Percentiles rank a stretch among this genome's conserved stretches.
Evolutionary conservation across 2,329 filamentous ascomycete genomes (phyloP).

Genomic region (Penicillium sp.): DNA sequence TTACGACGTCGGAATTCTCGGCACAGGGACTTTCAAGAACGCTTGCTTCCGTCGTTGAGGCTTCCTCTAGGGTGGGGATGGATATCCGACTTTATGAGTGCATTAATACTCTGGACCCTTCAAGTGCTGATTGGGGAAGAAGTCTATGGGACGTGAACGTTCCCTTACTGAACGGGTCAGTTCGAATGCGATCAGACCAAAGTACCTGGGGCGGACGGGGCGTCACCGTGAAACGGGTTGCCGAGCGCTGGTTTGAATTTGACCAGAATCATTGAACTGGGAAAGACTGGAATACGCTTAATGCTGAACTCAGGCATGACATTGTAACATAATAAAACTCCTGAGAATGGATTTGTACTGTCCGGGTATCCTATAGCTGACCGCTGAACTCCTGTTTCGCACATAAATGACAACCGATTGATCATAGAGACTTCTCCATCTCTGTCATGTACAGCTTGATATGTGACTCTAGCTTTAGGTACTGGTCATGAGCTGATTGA

Average conservation of each 20-base stretch:
- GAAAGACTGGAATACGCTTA: conserved; percentile 8
- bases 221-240: conserved; percentile 56
- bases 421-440: conserved; percentile 83
- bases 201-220: conserved; percentile 58
- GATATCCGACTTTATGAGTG: conserved; percentile 45
- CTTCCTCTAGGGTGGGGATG: conserved; percentile 29
- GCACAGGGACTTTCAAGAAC: conserved; percentile 49
- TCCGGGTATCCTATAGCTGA: conserved; percentile 42
- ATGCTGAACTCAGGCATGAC: conserved; percentile 7
- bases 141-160: conserved; percentile 52
- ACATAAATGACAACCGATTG: conserved; percentile 27
- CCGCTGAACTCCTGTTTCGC: conserved; percentile 37
- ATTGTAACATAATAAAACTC: conserved; percentile 26
- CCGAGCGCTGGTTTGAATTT: conserved; percentile 66
- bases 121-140: conserved; percentile 30
- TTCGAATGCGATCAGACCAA: conserved; percentile 48
- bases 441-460: conserved; percentile 97
- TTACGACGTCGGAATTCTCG: conserved; percentile 46
- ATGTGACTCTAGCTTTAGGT: conserved; percentile 95
- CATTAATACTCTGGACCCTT: conserved; percentile 29
- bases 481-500: conserved; percentile 85
- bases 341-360: conserved; percentile 27
- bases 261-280: conserved; percentile 30
- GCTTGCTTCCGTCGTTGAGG: conserved; percentile 41
- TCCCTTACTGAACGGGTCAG: conserved; percentile 61